Conservation (phyloP, 2,329 filamentous ascomycete genomes). For the Decorospora gaudefroyi region DNA sequence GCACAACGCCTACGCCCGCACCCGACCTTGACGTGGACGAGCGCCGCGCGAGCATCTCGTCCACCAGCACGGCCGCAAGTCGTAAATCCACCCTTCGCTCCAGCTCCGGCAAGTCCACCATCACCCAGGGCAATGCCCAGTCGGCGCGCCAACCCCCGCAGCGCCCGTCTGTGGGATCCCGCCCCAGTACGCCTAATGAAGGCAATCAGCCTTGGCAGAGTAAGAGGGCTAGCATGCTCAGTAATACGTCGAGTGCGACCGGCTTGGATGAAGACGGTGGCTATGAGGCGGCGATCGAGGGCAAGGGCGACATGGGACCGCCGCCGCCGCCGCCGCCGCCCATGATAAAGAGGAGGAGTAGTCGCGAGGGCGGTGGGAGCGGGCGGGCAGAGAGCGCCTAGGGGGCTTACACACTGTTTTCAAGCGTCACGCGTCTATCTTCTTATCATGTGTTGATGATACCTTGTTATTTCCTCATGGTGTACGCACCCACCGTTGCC, state of each 20-base stretch:
- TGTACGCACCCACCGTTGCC: too few relatives aligned
- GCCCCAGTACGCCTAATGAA: slow-evolving; percentile 38
- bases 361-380: slow-evolving; percentile 16
- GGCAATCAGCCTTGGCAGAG: slow-evolving; percentile 32
- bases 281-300: slow-evolving; percentile 15
- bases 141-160: slow-evolving; percentile 29
- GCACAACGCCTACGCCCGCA: slow-evolving; percentile 42
- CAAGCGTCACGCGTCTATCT: too few relatives aligned
- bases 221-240: slow-evolving; percentile 43
- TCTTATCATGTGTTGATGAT: too few relatives aligned
- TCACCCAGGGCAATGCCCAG: slow-evolving; percentile 33
- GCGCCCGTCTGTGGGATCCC: slow-evolving; percentile 14
- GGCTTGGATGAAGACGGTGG: slow-evolving; percentile 15
- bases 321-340: slow-evolving; percentile 5
- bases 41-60: slow-evolving; percentile 44
- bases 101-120: slow-evolving; percentile 21
- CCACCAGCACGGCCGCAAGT: slow-evolving; percentile 29
- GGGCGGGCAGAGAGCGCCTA: slow-evolving; percentile 24
- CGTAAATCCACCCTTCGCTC: slow-evolving; percentile 27
- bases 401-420: too few relatives aligned
- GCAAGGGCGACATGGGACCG: background rate
- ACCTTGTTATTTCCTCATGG: too few relatives aligned
- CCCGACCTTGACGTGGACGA: slow-evolving; percentile 42
- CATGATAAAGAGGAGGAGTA: slow-evolving; percentile 11
- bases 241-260: slow-evolving; percentile 32